Evolutionary conservation across 2,329 filamentous ascomycete species (phyloP), one percentile per base, ranked within the genome.

Genomic region (Aureobasidium vineae): DNA sequence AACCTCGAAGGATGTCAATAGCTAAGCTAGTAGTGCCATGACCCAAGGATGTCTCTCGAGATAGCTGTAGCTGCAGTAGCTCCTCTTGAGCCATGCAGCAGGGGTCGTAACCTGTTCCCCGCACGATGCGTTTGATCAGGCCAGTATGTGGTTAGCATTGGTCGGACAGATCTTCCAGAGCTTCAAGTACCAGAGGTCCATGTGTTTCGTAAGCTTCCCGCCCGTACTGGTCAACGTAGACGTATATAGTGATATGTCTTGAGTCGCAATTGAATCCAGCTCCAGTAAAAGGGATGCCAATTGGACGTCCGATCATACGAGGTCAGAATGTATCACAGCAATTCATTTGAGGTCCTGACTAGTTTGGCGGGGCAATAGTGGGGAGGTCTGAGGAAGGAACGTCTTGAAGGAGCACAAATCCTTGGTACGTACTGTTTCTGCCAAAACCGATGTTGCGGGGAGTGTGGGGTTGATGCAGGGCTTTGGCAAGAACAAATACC

Each of bases 401-500:
- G 19, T 59, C 54, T 43, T 23, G 43, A 13, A 31, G 10, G 43
- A 31, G 10, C 10, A 47, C 23, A 38, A 47, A 38, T 28, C 41
- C 28, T 19, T 26, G 31, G 57, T 61, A 61, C 41, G 57, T 61
- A 61, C 57, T 47, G 38, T 60, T 59, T 36, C 54, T 59, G 54
- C 38, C 54, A 59, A 40, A 28, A 13, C 28, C 49, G 28, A 26
- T 19, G 31, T 50, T 61, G 59, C 59, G 59, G 45, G 21, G 16
- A 63, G 16, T 52, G 59, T 63, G 59, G 59, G 59, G 59, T 63
- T 52, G 31, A 21, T 63, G 59, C 59, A 63, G 59, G 59, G 59
- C 16, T 47, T 26, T 50, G 36, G 33, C 19, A 40, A 26, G 23
- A 63, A 31, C 43, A 52, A 7, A n/a, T 16, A 36, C 45, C 45